These are phyloP conservation scores for Leishmania tropica DNA, from an alignment of 208 protist species.

Conservation along the genomic window DNA sequence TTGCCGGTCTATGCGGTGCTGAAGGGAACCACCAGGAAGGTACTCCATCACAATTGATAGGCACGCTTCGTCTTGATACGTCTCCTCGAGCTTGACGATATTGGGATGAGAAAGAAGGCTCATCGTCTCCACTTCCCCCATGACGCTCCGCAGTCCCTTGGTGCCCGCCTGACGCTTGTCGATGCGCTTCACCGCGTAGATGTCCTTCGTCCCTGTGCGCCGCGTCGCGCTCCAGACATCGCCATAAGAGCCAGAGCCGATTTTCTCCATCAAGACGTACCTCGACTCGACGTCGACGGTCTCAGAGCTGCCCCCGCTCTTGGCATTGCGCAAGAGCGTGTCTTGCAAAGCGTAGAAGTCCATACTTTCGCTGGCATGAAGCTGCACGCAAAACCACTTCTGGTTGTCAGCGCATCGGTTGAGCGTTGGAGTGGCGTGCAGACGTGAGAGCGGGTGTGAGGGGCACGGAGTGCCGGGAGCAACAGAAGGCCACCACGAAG, in stretches of 20 bases:
- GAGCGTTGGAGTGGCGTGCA: neutral
- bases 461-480: neutral
- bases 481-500: conserved; percentile 11
- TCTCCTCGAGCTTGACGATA: conserved; percentile 91
- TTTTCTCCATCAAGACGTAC: conserved; percentile 66
- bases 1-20: conserved; percentile 37
- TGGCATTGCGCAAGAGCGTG: conserved; percentile 36
- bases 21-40: conserved; percentile 76
- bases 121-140: conserved; percentile 93
- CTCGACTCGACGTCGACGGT: conserved; percentile 35
- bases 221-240: conserved; percentile 75
- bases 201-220: conserved; percentile 35
- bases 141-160: conserved; percentile 71
- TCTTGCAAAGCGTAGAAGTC: conserved; percentile 81
- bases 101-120: conserved; percentile 89
- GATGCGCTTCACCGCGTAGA: conserved; percentile 86
- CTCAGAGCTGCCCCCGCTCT: conserved; percentile 16
- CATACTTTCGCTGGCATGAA: conserved; percentile 35
- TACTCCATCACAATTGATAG: conserved; percentile 95
- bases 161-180: conserved; percentile 70
- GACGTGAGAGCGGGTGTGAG: conserved; percentile 9
- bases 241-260: conserved; percentile 87
- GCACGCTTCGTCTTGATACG: conserved; percentile 70
- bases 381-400: neutral
- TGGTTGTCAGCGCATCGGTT: neutral